Conservation (phyloP, 1,284 basidiomycete genomes). For the Agaricales sp. region DNA sequence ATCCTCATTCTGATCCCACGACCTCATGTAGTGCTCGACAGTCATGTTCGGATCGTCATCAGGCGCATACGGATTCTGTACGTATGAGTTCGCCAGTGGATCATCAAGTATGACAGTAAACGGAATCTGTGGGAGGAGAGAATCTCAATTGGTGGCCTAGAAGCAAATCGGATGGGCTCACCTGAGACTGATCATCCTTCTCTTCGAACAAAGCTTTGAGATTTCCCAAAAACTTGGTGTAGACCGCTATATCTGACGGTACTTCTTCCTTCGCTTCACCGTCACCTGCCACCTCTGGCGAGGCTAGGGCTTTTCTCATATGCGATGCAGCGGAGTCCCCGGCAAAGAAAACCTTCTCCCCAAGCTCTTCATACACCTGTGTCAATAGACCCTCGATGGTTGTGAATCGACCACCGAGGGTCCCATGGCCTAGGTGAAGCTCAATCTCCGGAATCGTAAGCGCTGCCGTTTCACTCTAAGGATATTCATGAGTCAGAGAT, state of each 20-base stretch:
- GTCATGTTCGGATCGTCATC: constrained; percentile 89
- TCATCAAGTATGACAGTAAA: constrained; percentile 96
- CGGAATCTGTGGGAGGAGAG: constrained; percentile 31
- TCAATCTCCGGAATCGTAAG: constrained; percentile 93
- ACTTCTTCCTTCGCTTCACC: background rate
- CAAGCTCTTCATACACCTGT: constrained; percentile 93
- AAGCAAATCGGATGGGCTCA: constrained; percentile 21
- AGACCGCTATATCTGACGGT: constrained; percentile 40
- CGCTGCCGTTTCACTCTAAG: constrained; percentile 85
- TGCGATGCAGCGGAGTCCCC: constrained; percentile 48
- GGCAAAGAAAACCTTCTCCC: constrained; percentile 77
- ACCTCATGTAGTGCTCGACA: constrained; percentile 76
- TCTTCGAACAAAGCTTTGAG: constrained; percentile 40
- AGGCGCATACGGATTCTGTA: constrained; percentile 92
- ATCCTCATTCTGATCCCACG: constrained; percentile 91
- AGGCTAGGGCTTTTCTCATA: background rate
- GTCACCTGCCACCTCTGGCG: background rate
- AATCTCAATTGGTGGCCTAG: background rate
- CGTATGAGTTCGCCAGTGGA: constrained; percentile 90
- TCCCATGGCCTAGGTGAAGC: constrained; percentile 85
- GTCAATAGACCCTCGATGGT: constrained; percentile 93
- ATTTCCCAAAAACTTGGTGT: constrained; percentile 70
- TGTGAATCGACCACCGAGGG: constrained; percentile 96
- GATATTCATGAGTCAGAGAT: background rate
- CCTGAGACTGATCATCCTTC: constrained; percentile 20